Percentiles rank a stretch among this genome's conserved stretches.
These are phyloP conservation scores for Heliosperma pusillum DNA, from an alignment of 148 eudicot genomes.

Conservation along the genomic window DNA sequence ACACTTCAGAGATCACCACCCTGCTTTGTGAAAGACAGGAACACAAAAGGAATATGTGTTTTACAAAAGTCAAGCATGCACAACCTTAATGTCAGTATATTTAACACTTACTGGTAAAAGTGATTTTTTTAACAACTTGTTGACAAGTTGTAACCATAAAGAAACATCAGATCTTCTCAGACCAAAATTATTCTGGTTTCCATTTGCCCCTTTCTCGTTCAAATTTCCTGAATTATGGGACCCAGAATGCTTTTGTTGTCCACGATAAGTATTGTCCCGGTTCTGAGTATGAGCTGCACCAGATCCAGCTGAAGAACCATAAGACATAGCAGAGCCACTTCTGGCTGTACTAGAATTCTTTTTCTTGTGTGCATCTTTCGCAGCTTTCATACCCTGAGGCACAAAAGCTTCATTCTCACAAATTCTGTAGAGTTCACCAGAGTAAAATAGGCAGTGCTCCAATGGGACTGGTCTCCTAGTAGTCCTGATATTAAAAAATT, in stretches of 20 bases:
- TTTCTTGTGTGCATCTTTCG: conserved; percentile 70
- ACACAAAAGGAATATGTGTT: conserved; percentile 11
- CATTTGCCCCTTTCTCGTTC: conserved; percentile 39
- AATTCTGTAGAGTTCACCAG: conserved; percentile 84
- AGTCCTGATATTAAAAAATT: conserved; percentile 56
- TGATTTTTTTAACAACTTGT: conserved; percentile 73
- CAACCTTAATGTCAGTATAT: conserved; percentile 10
- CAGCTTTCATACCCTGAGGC: conserved; percentile 76
- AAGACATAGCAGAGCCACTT: conserved; percentile 39
- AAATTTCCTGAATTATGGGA: conserved; percentile 44
- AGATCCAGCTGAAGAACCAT: conserved; percentile 55
- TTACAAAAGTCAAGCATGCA: conserved; percentile 1
- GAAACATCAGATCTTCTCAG: conserved; percentile 81
- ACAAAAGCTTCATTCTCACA: conserved; percentile 71
- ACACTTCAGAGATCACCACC: not conserved
- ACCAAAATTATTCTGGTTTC: conserved; percentile 49
- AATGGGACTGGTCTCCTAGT: conserved; percentile 95
- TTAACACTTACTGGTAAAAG: conserved; percentile 74
- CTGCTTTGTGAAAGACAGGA: conserved; percentile 10
- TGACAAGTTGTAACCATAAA: conserved; percentile 71
- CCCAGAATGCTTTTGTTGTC: conserved; percentile 78
- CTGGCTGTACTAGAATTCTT: conserved; percentile 44
- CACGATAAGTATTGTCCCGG: conserved; percentile 49
- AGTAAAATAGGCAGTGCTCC: conserved; percentile 91
- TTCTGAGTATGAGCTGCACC: conserved; percentile 52